Evolutionary conservation across 768 basidiomycete species (phyloP).

Genomic region (Daedaleopsis nitida): DNA sequence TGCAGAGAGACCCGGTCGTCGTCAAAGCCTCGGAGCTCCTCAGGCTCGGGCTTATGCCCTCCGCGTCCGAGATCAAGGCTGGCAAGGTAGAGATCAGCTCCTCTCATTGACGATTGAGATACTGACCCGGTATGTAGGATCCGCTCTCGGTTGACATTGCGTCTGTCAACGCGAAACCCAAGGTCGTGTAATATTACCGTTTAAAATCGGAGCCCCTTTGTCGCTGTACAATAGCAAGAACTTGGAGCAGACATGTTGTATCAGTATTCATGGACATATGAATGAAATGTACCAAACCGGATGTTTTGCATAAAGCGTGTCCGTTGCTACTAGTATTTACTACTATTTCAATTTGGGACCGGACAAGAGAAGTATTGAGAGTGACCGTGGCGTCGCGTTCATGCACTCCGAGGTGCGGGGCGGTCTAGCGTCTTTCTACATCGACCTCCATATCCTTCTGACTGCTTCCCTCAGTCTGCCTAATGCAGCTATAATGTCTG

Average conservation of each 20-base stretch:
- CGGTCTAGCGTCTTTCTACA: no score
- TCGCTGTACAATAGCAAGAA: background rate
- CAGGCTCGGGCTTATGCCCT: constrained; percentile 79
- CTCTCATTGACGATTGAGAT: background rate
- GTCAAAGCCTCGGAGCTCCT: constrained; percentile 78
- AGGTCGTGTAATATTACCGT: constrained; percentile 9
- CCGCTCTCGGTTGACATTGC: constrained; percentile 35
- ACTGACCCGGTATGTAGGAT: constrained; percentile 21
- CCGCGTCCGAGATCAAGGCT: constrained; percentile 65
- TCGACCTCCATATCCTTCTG: background rate
- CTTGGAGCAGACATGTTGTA: background rate
- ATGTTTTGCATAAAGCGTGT: no score
- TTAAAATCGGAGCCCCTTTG: no score
- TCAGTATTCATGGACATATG: background rate
- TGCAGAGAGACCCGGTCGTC: constrained; percentile 83
- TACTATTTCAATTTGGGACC: no score
- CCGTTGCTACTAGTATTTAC: no score
- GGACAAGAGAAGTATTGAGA: background rate
- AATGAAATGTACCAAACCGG: no score
- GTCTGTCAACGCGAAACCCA: constrained; percentile 25
- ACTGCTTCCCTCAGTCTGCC: background rate
- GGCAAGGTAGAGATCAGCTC: constrained; percentile 60
- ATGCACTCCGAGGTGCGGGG: background rate
- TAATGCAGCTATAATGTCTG: background rate
- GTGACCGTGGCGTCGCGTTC: background rate